Conservation (phyloP, 345 rosid genomes). For the Hibiscus tridactylites region DNA sequence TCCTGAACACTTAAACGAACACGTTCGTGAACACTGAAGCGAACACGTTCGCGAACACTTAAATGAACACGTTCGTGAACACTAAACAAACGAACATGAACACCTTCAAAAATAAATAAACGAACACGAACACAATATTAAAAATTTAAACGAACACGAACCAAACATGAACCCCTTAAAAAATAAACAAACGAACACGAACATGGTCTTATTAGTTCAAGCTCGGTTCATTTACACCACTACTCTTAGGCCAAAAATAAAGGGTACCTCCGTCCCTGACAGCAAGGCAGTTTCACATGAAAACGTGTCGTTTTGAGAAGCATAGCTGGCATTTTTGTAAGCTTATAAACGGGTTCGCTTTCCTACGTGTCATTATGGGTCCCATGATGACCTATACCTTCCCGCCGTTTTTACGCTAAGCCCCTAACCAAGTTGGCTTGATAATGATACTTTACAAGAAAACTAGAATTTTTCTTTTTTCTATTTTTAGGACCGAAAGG, state of each 20-base stretch:
- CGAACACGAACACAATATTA: too few relatives aligned
- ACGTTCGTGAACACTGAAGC: too few relatives aligned
- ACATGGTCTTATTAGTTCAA: too few relatives aligned
- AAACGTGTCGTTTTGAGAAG: neutral
- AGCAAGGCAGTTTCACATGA: neutral
- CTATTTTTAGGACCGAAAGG: neutral
- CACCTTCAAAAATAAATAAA: too few relatives aligned
- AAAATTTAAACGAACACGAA: too few relatives aligned
- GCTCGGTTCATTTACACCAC: too few relatives aligned
- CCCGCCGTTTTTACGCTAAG: neutral
- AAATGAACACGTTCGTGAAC: too few relatives aligned
- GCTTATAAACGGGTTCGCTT: neutral
- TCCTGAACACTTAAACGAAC: too few relatives aligned
- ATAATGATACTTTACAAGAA: neutral
- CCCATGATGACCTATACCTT: slow-evolving; percentile 3
- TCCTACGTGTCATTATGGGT: slow-evolving; percentile 4
- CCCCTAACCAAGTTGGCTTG: neutral
- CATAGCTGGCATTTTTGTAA: slow-evolving; percentile 2
- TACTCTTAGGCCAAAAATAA: neutral
- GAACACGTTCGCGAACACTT: too few relatives aligned
- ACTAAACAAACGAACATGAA: too few relatives aligned
- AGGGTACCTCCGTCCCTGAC: neutral
- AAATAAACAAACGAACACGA: too few relatives aligned
- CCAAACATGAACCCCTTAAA: too few relatives aligned
- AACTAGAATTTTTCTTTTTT: neutral